These are phyloP conservation scores for Nephromyces sp. DNA, from an alignment of 169 alveolate species.

Conservation along the genomic window DNA sequence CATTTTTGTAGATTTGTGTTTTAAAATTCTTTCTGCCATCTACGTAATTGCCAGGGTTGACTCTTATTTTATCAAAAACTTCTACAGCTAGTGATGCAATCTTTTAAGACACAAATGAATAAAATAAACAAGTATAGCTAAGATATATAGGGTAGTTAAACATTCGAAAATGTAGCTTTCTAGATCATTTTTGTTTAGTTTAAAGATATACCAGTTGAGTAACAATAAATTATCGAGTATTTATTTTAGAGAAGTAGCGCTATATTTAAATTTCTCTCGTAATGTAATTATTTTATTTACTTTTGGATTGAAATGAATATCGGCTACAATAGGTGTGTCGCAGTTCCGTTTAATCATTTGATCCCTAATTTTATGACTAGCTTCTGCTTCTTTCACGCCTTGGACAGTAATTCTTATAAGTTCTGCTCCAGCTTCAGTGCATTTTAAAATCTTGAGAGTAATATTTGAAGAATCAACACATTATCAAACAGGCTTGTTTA, in stretches of 20 bases:
- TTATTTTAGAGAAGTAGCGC: too few relatives aligned
- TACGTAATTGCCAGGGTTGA: constrained; percentile 69
- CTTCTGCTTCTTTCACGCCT: constrained; percentile 59
- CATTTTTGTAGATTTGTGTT: too few relatives aligned
- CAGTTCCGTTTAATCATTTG: constrained; percentile 44
- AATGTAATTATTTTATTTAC: too few relatives aligned
- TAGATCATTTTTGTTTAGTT: too few relatives aligned
- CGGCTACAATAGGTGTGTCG: constrained; percentile 64
- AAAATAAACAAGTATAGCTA: too few relatives aligned
- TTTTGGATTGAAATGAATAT: constrained; percentile 64
- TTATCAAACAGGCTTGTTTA: not conserved
- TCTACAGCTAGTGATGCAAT: constrained; percentile 64
- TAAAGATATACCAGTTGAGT: too few relatives aligned
- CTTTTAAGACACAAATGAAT: too few relatives aligned
- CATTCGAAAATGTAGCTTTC: too few relatives aligned
- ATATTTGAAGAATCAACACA: too few relatives aligned
- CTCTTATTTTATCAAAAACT: constrained; percentile 61
- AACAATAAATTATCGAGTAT: too few relatives aligned
- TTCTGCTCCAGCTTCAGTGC: constrained; percentile 60
- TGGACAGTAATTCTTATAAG: constrained; percentile 63
- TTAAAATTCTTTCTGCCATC: constrained; percentile 60
- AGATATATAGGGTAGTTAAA: too few relatives aligned
- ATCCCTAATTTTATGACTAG: constrained; percentile 25
- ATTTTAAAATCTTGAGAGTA: constrained; percentile 34
- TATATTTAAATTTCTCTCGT: too few relatives aligned